Conservation (phyloP, 495 filamentous ascomycete species). For the Penicillium ochrochloron region DNA sequence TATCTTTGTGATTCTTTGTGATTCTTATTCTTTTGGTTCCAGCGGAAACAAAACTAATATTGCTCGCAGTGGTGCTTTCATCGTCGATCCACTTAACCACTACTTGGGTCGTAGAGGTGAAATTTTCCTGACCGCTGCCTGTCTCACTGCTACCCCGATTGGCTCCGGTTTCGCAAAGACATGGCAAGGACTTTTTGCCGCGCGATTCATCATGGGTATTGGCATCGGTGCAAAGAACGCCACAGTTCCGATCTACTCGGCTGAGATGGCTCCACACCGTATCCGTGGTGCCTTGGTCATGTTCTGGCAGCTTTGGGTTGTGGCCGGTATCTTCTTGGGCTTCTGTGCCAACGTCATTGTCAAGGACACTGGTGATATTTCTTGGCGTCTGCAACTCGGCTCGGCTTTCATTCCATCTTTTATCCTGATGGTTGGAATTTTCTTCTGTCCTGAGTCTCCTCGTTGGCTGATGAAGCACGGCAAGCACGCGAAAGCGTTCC, state of each 20-base stretch:
- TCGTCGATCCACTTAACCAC: conserved; percentile 59
- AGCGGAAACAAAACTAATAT: conserved; percentile 7
- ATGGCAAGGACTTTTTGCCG: conserved; percentile 60
- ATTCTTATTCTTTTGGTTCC: background rate
- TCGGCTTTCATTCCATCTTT: conserved; percentile 71
- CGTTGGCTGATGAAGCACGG: conserved; percentile 69
- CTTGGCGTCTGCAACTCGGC: conserved; percentile 69
- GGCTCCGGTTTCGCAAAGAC: conserved; percentile 54
- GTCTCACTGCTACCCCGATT: conserved; percentile 53
- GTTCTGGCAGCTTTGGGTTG: conserved; percentile 63
- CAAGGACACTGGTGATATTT: conserved; percentile 55
- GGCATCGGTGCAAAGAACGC: conserved; percentile 67
- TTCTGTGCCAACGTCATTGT: conserved; percentile 65
- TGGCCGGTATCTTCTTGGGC: conserved; percentile 63
- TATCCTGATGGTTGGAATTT: conserved; percentile 61
- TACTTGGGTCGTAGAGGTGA: conserved; percentile 58
- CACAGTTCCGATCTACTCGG: conserved; percentile 67
- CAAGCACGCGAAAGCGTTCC: conserved; percentile 53
- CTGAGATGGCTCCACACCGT: conserved; percentile 63
- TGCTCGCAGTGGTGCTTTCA: conserved; percentile 50
- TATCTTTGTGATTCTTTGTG: conserved; percentile 23
- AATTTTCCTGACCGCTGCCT: conserved; percentile 61
- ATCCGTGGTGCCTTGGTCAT: conserved; percentile 70
- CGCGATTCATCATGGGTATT: conserved; percentile 61
- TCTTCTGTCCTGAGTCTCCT: conserved; percentile 69